Conservation (phyloP, 2,329 filamentous ascomycete genomes). For the Cytospora leucostoma region DNA sequence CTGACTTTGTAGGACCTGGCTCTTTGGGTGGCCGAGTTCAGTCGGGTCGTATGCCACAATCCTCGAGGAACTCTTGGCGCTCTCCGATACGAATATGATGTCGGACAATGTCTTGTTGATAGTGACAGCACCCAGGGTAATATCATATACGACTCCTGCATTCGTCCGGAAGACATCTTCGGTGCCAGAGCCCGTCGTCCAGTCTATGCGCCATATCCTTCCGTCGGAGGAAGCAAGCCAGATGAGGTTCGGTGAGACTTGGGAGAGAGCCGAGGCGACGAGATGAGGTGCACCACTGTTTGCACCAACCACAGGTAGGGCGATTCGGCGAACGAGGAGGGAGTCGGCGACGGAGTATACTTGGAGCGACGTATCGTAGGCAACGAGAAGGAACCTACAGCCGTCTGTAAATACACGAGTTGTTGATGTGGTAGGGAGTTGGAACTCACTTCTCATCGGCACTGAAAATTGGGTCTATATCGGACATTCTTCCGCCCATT, state of each 20-base stretch:
- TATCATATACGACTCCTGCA: conserved; percentile 48
- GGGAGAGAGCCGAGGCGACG: conserved; percentile 44
- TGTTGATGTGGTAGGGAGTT: not conserved
- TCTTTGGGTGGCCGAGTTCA: conserved; percentile 25
- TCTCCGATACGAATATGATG: conserved; percentile 50
- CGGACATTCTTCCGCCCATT: conserved; percentile 65
- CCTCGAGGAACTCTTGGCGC: conserved; percentile 42
- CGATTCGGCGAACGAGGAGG: conserved; percentile 72
- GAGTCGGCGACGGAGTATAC: conserved; percentile 83
- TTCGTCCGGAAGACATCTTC: conserved; percentile 46
- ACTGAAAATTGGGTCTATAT: conserved; percentile 65
- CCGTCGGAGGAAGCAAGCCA: conserved; percentile 65
- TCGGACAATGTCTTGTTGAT: conserved; percentile 43
- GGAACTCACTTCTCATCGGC: conserved; percentile 59
- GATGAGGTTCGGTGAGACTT: conserved; percentile 47
- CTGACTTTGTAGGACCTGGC: conserved; percentile 22
- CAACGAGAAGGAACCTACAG: conserved; percentile 71
- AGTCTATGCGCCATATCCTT: conserved; percentile 58
- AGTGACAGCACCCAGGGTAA: conserved; percentile 45
- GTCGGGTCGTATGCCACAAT: conserved; percentile 50
- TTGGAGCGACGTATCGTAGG: conserved; percentile 73
- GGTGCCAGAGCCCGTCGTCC: conserved; percentile 51
- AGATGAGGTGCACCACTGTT: conserved; percentile 41
- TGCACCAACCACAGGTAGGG: conserved; percentile 46
- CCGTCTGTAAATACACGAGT: conserved; percentile 32